Percentiles rank a stretch among this genome's conserved stretches.
These are phyloP conservation scores for Blastocystis sp. DNA, from an alignment of 352 stramenopile species.

Conservation along the genomic window DNA sequence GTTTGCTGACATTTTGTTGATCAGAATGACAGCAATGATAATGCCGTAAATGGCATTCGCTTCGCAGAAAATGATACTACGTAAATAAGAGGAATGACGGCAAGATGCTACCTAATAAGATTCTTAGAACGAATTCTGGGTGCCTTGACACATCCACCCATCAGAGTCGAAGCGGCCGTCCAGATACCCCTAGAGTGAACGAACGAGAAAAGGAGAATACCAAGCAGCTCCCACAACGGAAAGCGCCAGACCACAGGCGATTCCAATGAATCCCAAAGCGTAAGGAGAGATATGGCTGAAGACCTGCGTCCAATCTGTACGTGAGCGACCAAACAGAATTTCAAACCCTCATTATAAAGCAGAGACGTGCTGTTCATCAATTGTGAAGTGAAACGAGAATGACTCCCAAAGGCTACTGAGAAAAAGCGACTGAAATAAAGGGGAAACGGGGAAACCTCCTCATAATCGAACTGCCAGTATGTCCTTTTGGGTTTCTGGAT, in stretches of 20 bases:
- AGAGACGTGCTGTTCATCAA: background rate
- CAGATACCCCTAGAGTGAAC: slow-evolving; percentile 71
- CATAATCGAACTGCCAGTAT: background rate
- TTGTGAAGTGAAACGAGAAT: background rate
- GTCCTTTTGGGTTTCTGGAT: background rate
- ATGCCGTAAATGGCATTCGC: slow-evolving; percentile 78
- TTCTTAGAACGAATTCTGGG: slow-evolving; percentile 79
- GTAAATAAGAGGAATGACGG: background rate
- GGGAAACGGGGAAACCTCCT: slow-evolving; percentile 11
- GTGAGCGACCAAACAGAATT: background rate
- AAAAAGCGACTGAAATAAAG: background rate
- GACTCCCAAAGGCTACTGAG: background rate
- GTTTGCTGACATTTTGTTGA: slow-evolving; percentile 68
- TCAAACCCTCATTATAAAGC: background rate
- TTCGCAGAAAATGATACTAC: slow-evolving; percentile 80
- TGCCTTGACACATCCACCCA: slow-evolving; percentile 74
- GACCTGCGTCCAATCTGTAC: slow-evolving; percentile 72
- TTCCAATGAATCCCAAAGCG: slow-evolving; percentile 72
- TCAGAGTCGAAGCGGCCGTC: slow-evolving; percentile 74
- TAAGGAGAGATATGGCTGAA: slow-evolving; percentile 77
- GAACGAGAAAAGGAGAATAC: slow-evolving; percentile 59
- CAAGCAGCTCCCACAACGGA: slow-evolving; percentile 77
- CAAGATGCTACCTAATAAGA: slow-evolving; percentile 66
- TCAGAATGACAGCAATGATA: slow-evolving; percentile 79
- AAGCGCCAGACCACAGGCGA: slow-evolving; percentile 71